These are phyloP conservation scores for Penicillium sp. DNA, from an alignment of 2,329 filamentous ascomycete species.

Conservation along the genomic window DNA sequence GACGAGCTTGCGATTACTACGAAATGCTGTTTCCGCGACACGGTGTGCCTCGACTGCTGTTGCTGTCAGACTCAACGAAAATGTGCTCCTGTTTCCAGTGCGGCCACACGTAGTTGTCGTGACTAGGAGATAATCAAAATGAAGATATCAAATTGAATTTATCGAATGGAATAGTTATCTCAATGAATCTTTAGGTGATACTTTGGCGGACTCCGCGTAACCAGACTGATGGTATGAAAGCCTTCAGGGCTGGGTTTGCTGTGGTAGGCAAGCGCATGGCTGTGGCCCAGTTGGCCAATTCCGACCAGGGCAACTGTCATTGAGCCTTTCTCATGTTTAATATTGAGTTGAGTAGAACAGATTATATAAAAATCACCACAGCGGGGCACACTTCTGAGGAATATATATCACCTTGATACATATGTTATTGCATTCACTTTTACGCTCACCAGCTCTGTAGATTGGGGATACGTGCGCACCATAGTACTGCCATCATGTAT, in stretches of 20 bases:
- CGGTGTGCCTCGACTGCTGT: no score
- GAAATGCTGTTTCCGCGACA: no score
- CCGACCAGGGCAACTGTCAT: background rate
- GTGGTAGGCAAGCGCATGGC: background rate
- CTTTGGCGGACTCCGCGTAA: background rate
- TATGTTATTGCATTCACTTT: no score
- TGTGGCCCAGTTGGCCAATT: no score
- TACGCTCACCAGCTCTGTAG: no score
- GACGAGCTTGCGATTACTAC: no score
- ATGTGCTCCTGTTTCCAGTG: no score
- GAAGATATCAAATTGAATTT: no score
- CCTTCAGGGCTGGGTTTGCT: no score
- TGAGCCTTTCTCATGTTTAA: background rate
- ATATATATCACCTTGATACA: background rate
- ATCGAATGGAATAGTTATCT: no score
- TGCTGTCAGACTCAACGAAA: no score
- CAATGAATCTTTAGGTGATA: no score
- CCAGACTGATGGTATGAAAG: background rate
- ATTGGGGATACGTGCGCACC: background rate
- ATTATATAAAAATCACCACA: background rate
- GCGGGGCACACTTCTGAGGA: background rate
- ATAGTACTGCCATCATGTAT: background rate
- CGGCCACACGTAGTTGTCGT: background rate
- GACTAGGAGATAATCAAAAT: background rate
- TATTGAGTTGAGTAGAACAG: background rate